Evolutionary conservation across 2,329 filamentous ascomycete species (phyloP).

Genomic region (Arthroderma sp.): DNA sequence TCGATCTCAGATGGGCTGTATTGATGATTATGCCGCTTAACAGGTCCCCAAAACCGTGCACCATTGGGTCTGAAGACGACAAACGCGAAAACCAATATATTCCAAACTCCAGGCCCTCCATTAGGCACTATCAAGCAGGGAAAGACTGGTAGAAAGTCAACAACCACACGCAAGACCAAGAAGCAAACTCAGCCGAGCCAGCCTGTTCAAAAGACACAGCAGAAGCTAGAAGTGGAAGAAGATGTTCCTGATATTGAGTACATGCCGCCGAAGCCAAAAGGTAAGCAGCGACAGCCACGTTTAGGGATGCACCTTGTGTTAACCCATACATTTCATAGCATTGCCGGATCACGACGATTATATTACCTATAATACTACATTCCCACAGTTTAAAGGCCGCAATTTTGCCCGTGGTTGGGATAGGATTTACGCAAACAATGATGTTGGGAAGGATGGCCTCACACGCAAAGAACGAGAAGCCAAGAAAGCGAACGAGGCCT

Average conservation of each 20-base stretch:
- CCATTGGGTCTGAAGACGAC: constrained; percentile 91
- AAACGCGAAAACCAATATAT: constrained; percentile 67
- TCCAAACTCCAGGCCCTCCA: constrained; percentile 54
- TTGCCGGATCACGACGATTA: constrained; percentile 34
- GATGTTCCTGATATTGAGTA: constrained; percentile 73
- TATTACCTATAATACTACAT: constrained; percentile 35
- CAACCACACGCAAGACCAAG: constrained; percentile 46
- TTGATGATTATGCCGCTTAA: background rate
- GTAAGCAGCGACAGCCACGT: constrained; percentile 17
- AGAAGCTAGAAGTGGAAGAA: constrained; percentile 36
- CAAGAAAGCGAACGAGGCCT: constrained; percentile 50
- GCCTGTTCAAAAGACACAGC: background rate
- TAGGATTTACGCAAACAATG: constrained; percentile 35
- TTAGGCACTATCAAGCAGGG: constrained; percentile 46
- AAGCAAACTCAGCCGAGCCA: constrained; percentile 34
- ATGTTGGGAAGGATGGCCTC: constrained; percentile 43
- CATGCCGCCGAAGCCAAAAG: constrained; percentile 59
- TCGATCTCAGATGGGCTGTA: constrained; percentile 8
- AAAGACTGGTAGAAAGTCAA: constrained; percentile 48
- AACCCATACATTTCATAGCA: constrained; percentile 35
- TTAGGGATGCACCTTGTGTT: constrained; percentile 1
- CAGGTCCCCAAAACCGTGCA: constrained; percentile 57
- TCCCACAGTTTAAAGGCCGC: constrained; percentile 40
- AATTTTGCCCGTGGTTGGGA: constrained; percentile 42
- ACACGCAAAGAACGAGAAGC: constrained; percentile 55